Evolutionary conservation across 1,139 yeast genomes (phyloP).

Genomic region (Kluyveromyces sp.): DNA sequence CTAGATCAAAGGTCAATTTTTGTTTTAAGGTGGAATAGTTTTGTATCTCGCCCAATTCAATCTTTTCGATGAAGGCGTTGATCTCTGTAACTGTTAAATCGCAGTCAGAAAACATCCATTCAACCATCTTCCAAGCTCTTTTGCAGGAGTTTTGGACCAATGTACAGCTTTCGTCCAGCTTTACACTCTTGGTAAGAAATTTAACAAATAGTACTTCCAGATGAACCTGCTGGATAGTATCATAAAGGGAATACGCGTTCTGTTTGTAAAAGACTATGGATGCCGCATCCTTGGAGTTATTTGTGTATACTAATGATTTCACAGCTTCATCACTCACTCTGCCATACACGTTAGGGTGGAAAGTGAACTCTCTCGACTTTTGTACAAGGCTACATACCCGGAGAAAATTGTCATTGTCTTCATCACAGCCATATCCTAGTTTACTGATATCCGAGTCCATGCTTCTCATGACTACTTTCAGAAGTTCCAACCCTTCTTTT

Average conservation of each 20-base stretch:
- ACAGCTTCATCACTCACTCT: background rate
- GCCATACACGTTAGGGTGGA: conserved; percentile 8
- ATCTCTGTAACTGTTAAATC: conserved; percentile 1
- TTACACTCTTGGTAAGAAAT: conserved; percentile 3
- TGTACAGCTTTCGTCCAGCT: conserved; percentile 1
- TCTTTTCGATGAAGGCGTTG: conserved; percentile 4
- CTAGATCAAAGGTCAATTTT: conserved; percentile 3
- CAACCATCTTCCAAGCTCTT: conserved; percentile 6
- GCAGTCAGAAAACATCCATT: conserved; percentile 8
- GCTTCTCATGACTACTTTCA: conserved; percentile 24
- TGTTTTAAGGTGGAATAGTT: conserved; percentile 5
- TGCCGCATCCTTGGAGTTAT: background rate
- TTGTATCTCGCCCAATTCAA: conserved; percentile 6
- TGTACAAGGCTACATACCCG: conserved; percentile 6
- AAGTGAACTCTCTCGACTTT: conserved; percentile 7
- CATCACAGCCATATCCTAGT: background rate
- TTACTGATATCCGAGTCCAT: background rate
- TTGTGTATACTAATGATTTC: no score
- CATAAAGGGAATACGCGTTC: conserved; percentile 8
- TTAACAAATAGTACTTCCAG: conserved; percentile 8
- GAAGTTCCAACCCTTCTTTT: conserved; percentile 24
- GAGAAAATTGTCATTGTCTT: conserved; percentile 8
- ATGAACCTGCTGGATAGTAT: conserved; percentile 9
- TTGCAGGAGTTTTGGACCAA: conserved; percentile 8
- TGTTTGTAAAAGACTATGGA: conserved; percentile 3